These are phyloP conservation scores for Melaleuca alternifolia DNA, from an alignment of 345 rosid species.

Conservation along the genomic window DNA sequence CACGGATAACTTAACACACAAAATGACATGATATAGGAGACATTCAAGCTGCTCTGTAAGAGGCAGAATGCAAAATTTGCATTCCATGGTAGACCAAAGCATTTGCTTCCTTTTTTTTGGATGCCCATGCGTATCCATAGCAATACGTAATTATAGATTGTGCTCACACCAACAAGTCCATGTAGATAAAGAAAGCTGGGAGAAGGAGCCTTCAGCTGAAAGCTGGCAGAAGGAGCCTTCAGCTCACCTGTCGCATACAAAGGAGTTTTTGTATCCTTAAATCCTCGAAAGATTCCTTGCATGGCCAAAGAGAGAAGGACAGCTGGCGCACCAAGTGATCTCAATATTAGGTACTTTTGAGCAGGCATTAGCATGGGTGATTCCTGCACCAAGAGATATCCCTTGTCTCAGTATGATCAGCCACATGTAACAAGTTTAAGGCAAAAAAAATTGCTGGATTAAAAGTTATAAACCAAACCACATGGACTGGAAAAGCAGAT, in stretches of 20 bases:
- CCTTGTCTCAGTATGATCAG: not conserved
- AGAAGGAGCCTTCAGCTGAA: not conserved
- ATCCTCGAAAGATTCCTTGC: conserved; percentile 62
- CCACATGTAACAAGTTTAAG: not conserved
- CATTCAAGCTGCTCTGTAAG: not conserved
- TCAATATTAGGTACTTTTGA: conserved; percentile 36
- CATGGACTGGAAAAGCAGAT: not conserved
- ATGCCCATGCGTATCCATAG: not conserved
- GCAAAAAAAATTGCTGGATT: not conserved
- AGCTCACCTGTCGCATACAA: conserved; percentile 21
- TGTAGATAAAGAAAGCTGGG: not conserved
- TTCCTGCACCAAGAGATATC: conserved; percentile 23
- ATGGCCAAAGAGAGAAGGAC: conserved; percentile 45
- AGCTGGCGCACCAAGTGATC: conserved; percentile 60
- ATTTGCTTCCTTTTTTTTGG: not conserved
- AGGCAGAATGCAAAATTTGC: not conserved
- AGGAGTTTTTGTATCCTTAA: conserved; percentile 56
- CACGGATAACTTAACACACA: not conserved
- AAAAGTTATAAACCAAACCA: not conserved
- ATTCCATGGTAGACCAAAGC: not conserved
- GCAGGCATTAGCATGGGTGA: conserved; percentile 52
- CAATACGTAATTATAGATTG: not conserved
- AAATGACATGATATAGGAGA: not conserved
- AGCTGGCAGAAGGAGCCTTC: not conserved
- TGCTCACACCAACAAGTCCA: not conserved